Base-by-base conservation (phyloP, 495 filamentous ascomycete species). In the Aspergillus steynii region DNA sequence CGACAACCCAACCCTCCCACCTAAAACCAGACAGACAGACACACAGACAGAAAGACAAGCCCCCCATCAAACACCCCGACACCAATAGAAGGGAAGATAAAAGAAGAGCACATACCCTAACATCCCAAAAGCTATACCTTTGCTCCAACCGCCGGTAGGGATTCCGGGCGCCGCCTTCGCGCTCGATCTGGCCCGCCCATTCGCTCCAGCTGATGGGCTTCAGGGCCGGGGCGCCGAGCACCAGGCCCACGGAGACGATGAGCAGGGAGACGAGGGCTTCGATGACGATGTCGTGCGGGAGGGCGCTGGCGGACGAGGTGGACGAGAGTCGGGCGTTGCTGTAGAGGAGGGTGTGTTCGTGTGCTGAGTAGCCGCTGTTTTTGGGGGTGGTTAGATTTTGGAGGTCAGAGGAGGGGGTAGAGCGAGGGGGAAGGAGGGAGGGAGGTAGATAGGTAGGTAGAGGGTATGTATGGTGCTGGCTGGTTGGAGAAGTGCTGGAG, bases 181-280 rank as follows among this genome's bases (percentile, higher is more conserved):
- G 82, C 77, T 96, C 91, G 61, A 92, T 86, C 74, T 90, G 84
- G 52, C 90, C 90, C 29, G 90, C 90, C 91, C 91, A 96, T 60
- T 88, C 86, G 27, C 86, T 84, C 89, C 90, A 93, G 72, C 86
- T 86, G 60, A 94, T 88, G 1, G 90, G 90, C 72, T 90, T 85
- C 66, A 92, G 70, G 51, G 87, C 83, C 32, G 86, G 85, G 0
- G 88, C 86, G 15, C 85, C 84, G 1, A 89, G 70, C 3, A 94
- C 90, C 5, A 94, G 78, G 37, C 90, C 91, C 46, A 85, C 68
- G 60, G 89, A 92, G 58, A 90, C 87, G 0, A 85, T 70, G 53
- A 89, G 53, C 29, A 90, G 83, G 29, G 86, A 82, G 8, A 88
- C 70, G 50, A 91, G 77, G 56, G 82, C 82, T 62, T 90, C 90